phyloP scores from a whole-genome alignment of 2,329 filamentous ascomycete genomes.

The Raffaelea deltoideospora region DNA sequence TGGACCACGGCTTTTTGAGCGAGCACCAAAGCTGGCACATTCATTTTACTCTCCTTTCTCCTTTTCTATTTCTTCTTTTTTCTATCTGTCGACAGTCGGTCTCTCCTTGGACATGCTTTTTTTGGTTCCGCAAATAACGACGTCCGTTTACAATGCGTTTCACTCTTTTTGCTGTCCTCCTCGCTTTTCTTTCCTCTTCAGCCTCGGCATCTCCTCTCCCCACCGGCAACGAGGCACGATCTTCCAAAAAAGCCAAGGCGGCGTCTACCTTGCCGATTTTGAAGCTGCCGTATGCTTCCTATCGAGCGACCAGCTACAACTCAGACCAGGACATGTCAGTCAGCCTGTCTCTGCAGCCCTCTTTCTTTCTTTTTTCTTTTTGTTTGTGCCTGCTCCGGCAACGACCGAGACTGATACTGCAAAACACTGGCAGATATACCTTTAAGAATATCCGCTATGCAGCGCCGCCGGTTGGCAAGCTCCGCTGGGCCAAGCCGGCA shows the following conservation, averaged over 20 bases:
- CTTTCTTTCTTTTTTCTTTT: neutral
- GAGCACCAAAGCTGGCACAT: too few relatives aligned
- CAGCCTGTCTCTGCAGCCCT: neutral
- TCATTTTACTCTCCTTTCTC: too few relatives aligned
- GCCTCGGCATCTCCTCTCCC: constrained; percentile 3
- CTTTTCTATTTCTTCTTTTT: too few relatives aligned
- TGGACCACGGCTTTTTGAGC: too few relatives aligned
- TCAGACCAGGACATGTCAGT: constrained; percentile 11
- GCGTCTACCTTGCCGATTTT: constrained; percentile 9
- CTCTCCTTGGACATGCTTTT: too few relatives aligned
- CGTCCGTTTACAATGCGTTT: neutral
- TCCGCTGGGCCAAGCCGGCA: constrained; percentile 25
- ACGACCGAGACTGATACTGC: constrained; percentile 10
- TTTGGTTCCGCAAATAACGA: too few relatives aligned
- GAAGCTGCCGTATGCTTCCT: constrained; percentile 13
- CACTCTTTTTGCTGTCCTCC: constrained; percentile 1
- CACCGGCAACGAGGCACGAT: constrained; percentile 2
- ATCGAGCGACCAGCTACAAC: constrained; percentile 11
- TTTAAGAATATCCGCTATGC: constrained; percentile 29
- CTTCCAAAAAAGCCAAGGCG: constrained; percentile 1
- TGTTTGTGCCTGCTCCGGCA: too few relatives aligned
- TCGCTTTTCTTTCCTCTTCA: neutral
- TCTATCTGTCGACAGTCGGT: too few relatives aligned
- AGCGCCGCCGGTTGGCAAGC: constrained; percentile 23
- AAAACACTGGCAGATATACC: constrained; percentile 16